Evolutionary conservation across 2,329 filamentous ascomycete species (phyloP).

Genomic region (Colletotrichum eremochloae): DNA sequence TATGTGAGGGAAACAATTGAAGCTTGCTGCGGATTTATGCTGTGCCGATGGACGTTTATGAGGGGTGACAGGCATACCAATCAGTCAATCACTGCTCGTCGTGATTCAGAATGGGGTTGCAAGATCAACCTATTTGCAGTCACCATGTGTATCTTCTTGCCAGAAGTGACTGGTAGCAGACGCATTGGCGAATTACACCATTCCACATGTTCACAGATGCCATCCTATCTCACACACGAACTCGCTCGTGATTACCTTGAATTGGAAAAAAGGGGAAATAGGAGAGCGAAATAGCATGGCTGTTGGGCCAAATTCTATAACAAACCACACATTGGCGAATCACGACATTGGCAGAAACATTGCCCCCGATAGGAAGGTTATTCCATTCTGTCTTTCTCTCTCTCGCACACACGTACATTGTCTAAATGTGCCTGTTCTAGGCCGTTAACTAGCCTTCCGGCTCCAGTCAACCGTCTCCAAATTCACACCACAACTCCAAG

Average conservation of each 20-base stretch:
- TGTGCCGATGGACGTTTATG: background rate
- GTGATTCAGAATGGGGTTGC: background rate
- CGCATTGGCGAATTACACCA: background rate
- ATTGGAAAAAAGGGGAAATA: background rate
- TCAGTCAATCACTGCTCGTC: background rate
- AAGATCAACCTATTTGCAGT: background rate
- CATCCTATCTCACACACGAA: background rate
- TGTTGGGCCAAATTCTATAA: background rate
- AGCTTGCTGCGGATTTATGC: background rate
- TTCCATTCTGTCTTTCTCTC: background rate
- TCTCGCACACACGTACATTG: background rate
- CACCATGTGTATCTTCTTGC: background rate
- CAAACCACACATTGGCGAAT: background rate
- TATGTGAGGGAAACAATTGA: background rate
- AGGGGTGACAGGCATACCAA: background rate
- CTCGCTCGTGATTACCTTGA: background rate
- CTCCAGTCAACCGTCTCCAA: background rate
- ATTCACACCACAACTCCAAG: constrained; percentile 19
- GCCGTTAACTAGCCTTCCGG: background rate
- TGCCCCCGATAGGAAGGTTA: background rate
- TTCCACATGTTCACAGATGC: too few species aligned
- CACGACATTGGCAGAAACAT: background rate
- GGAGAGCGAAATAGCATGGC: background rate
- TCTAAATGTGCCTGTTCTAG: background rate
- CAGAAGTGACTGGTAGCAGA: background rate